phyloP scores from a whole-genome alignment of 2,329 filamentous ascomycete species.

The Paracamarosporium sp. region DNA sequence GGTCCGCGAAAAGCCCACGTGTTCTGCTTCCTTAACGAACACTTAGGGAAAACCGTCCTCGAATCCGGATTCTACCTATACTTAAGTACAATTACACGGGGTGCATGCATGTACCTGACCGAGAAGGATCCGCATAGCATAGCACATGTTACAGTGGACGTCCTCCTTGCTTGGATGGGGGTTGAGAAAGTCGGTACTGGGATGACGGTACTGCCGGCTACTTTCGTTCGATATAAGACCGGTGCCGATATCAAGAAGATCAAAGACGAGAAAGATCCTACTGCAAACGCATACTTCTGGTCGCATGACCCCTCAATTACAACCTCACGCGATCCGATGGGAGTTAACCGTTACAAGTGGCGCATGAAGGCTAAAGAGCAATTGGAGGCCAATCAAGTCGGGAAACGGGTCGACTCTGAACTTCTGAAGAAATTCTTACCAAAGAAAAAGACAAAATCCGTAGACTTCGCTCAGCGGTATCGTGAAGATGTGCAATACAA shows the following conservation, averaged over 20 bases:
- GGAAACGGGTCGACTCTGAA: slow-evolving; percentile 18
- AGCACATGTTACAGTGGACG: slow-evolving; percentile 50
- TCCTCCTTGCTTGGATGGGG: slow-evolving; percentile 56
- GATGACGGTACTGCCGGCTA: slow-evolving; percentile 15
- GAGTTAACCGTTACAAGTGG: neutral
- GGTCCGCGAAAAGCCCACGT: slow-evolving; percentile 53
- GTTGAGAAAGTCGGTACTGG: slow-evolving; percentile 28
- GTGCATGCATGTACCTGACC: slow-evolving; percentile 47
- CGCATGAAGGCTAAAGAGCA: slow-evolving; percentile 4
- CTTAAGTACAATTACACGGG: slow-evolving; percentile 52
- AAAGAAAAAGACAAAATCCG: slow-evolving; percentile 34
- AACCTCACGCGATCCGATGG: neutral
- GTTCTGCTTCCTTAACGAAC: slow-evolving; percentile 51
- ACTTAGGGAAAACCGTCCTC: neutral
- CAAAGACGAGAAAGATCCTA: slow-evolving; percentile 21
- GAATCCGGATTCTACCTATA: slow-evolving; percentile 49
- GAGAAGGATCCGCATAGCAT: slow-evolving; percentile 37
- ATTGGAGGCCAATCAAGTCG: slow-evolving; percentile 21
- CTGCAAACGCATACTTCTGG: slow-evolving; percentile 26
- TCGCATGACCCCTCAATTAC: slow-evolving; percentile 9
- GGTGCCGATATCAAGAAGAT: slow-evolving; percentile 22
- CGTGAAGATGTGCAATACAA: slow-evolving; percentile 48
- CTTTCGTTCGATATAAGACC: slow-evolving; percentile 25
- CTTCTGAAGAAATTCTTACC: slow-evolving; percentile 42
- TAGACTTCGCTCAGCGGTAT: slow-evolving; percentile 48